These are phyloP conservation scores for Meyerozyma athensensis DNA, from an alignment of 1,139 yeast species.

Conservation along the genomic window DNA sequence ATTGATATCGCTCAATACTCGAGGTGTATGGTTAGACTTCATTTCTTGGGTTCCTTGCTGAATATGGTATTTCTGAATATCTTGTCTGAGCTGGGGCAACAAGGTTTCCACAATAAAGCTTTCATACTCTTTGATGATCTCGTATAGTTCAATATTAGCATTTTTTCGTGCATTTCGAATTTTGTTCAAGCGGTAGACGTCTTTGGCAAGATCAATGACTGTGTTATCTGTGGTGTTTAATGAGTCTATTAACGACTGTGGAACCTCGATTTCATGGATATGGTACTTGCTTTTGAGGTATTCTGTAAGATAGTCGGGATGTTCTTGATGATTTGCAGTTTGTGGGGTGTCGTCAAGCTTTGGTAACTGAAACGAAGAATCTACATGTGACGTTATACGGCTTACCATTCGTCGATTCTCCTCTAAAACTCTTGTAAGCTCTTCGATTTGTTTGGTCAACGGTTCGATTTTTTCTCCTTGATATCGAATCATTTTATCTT, in stretches of 20 bases:
- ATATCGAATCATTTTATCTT: background rate
- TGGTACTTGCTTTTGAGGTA: slow-evolving; percentile 15
- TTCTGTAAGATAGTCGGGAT: slow-evolving; percentile 12
- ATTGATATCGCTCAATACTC: slow-evolving; percentile 7
- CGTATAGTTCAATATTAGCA: slow-evolving; percentile 21
- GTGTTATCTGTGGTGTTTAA: slow-evolving; percentile 10
- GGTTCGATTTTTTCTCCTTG: slow-evolving; percentile 37
- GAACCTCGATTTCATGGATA: slow-evolving; percentile 9
- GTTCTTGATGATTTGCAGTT: background rate
- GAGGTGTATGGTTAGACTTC: slow-evolving; percentile 4
- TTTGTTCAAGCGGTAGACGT: slow-evolving; percentile 21
- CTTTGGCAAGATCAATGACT: slow-evolving; percentile 19
- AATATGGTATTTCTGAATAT: slow-evolving; percentile 13
- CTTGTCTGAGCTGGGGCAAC: slow-evolving; percentile 27
- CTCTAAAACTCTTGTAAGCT: slow-evolving; percentile 20
- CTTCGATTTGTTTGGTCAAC: slow-evolving; percentile 19
- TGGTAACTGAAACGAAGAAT: slow-evolving; percentile 21
- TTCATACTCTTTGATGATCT: slow-evolving; percentile 26
- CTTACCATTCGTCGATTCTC: slow-evolving; percentile 23
- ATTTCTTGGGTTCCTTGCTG: slow-evolving; percentile 1
- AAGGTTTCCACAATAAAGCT: slow-evolving; percentile 20
- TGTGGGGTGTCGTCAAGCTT: slow-evolving; percentile 7
- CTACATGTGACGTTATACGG: slow-evolving; percentile 22
- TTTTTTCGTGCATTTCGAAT: slow-evolving; percentile 16
- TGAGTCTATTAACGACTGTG: slow-evolving; percentile 4